phyloP scores from a whole-genome alignment of 768 basidiomycete species.

The Termitomyces sp. region DNA sequence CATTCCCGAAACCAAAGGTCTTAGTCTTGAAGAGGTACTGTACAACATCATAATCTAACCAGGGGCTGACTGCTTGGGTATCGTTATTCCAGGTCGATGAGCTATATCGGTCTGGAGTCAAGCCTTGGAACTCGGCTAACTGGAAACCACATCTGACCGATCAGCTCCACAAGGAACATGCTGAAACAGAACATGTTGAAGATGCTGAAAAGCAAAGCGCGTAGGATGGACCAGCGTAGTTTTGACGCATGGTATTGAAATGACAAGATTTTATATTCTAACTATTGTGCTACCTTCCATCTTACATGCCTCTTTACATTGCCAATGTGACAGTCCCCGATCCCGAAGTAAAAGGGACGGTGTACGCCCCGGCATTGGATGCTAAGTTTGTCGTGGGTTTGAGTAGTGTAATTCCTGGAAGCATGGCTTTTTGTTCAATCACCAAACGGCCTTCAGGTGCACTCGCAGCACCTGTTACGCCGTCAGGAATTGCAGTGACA shows the following conservation, averaged over 20 bases:
- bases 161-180: constrained; percentile 31
- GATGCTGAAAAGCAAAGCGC: constrained; percentile 13
- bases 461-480: constrained; percentile 35
- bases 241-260: background rate
- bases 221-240: background rate
- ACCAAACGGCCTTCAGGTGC: constrained; percentile 45
- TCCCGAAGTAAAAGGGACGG: constrained; percentile 40
- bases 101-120: constrained; percentile 63
- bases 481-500: constrained; percentile 36
- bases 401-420: constrained; percentile 35
- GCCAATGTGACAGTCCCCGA: constrained; percentile 31
- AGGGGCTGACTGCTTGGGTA: background rate
- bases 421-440: constrained; percentile 37
- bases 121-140: constrained; percentile 59
- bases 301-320: constrained; percentile 4
- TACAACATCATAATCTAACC: background rate
- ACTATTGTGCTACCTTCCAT: background rate
- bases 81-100: constrained; percentile 55
- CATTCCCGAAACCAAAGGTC: constrained; percentile 80
- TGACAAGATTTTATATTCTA: constrained; percentile 1
- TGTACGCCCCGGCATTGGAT: constrained; percentile 44
- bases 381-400: constrained; percentile 33
- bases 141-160: constrained; percentile 56
- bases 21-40: constrained; percentile 66
- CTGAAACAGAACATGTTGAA: constrained; percentile 7